Base-by-base conservation (phyloP, 2,329 filamentous ascomycete species). In the Phyllosticta citribraziliensis region DNA sequence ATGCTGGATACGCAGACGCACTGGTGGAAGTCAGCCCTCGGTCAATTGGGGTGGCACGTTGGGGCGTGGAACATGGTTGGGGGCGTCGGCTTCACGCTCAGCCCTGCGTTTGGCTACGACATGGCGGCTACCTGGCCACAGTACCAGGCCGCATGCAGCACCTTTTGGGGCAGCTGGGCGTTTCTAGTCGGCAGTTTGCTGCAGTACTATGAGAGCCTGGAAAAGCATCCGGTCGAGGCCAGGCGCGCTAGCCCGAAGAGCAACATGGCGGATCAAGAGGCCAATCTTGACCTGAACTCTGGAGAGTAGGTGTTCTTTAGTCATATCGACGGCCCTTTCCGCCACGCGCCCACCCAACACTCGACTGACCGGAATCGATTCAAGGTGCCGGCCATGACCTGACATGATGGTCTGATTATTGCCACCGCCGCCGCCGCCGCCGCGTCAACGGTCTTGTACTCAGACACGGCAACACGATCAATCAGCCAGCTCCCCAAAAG, bases 21-120 rank as follows among this genome's bases (percentile, higher is more conserved):
- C 54, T 88, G 86, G 85, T 88, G 82, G 66, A 72, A 75, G 12
- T 85, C 86, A 0, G 82, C 83, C 0, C 76, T 75, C 3, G 68
- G 70, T 2, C 74, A 83, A 0, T 75, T 88, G 1, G 85, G 85
- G 3, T 88, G 85, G 86, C 84, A 88, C 69, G 81, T 88, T 65
- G 85, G 84, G 0, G 70, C 81, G 9, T 88, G 84, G 84, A 88
- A 88, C 66, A 70, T 86, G 2, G 73, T 88, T 20, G 86, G 86
- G 0, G 80, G 81, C 1, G 66, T 87, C 24, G 85, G 85, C 0
- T 88, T 87, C 67, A 86, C 82, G 5, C 62, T 76, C 30, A 69
- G 69, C 65, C 69, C 72, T 5, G 68, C 67, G 1, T 73, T 74
- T 63, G 72, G 72, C 24, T 72, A 70, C 22, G 67, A 72, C 57